phyloP scores from a whole-genome alignment of 2,329 filamentous ascomycete species.

The Cyphellophora attinorum region DNA sequence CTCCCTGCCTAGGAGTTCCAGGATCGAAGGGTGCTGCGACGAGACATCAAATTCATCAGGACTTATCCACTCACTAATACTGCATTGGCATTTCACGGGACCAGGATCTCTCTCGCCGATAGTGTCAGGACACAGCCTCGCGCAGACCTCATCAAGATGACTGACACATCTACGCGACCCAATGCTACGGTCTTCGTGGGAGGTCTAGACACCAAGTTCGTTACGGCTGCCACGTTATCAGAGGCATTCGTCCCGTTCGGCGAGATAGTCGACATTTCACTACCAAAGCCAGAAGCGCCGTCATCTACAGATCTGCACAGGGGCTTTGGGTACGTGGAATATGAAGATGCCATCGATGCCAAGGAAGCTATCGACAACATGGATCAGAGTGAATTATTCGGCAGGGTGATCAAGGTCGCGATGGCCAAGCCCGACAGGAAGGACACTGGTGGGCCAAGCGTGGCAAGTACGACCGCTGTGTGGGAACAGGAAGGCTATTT shows the following conservation, averaged over 20 bases:
- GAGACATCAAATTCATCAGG: too few relatives aligned
- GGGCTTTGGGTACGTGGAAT: conserved; percentile 96
- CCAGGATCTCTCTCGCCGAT: too few relatives aligned
- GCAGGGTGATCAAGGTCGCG: conserved; percentile 82
- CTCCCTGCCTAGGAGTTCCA: too few relatives aligned
- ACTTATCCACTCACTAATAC: neutral
- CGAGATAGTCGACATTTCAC: conserved; percentile 80
- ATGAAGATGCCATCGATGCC: conserved; percentile 74
- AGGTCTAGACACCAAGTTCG: conserved; percentile 64
- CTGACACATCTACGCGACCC: conserved; percentile 64
- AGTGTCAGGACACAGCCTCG: too few relatives aligned
- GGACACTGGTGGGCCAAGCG: conserved; percentile 58
- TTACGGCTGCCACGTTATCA: conserved; percentile 65
- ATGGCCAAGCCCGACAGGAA: conserved; percentile 78
- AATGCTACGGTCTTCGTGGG: conserved; percentile 91
- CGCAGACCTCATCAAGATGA: conserved; percentile 52
- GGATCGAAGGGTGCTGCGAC: too few relatives aligned
- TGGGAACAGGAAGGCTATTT: conserved; percentile 99
- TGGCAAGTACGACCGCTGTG: conserved; percentile 86
- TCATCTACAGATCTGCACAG: conserved; percentile 72
- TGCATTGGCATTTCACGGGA: neutral
- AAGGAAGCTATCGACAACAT: conserved; percentile 97
- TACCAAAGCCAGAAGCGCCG: conserved; percentile 78
- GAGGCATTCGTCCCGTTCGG: conserved; percentile 96
- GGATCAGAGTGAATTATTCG: conserved; percentile 93